phyloP scores from a whole-genome alignment of 345 rosid genomes.

The Boechera divaricarpa region DNA sequence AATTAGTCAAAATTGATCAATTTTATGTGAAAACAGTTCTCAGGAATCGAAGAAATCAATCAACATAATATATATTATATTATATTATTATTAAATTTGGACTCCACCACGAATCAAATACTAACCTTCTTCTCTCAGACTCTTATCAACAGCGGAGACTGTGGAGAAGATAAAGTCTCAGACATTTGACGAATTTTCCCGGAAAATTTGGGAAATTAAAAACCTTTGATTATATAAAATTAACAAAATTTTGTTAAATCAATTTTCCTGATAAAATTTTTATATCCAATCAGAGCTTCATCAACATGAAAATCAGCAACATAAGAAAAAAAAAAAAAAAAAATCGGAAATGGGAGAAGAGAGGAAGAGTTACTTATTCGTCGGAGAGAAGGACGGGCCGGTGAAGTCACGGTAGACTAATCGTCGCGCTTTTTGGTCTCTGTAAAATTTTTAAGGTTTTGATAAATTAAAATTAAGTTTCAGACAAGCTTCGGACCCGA shows the following conservation, averaged over 20 bases:
- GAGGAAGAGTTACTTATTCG: neutral
- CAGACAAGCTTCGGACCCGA: constrained; percentile 24
- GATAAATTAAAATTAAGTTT: neutral
- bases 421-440: constrained; percentile 12
- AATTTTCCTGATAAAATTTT: neutral
- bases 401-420: neutral
- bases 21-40: constrained; percentile 43
- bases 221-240: neutral
- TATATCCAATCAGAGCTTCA: neutral
- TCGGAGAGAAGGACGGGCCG: constrained; percentile 23
- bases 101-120: constrained; percentile 15
- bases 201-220: constrained; percentile 21
- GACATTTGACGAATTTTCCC: constrained; percentile 31
- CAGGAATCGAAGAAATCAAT: constrained; percentile 28
- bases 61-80: constrained; percentile 9
- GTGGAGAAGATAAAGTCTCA: constrained; percentile 13
- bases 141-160: constrained; percentile 27
- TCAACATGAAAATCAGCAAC: neutral
- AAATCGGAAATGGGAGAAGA: neutral
- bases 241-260: neutral
- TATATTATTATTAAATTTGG: neutral
- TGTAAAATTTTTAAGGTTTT: neutral
- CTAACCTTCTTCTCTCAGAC: constrained; percentile 31
- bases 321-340: too few relatives aligned
- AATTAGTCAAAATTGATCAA: constrained; percentile 23